These are phyloP conservation scores for Apiotrichum mycotoxinovorans DNA, from an alignment of 1,284 basidiomycete genomes.

Conservation along the genomic window DNA sequence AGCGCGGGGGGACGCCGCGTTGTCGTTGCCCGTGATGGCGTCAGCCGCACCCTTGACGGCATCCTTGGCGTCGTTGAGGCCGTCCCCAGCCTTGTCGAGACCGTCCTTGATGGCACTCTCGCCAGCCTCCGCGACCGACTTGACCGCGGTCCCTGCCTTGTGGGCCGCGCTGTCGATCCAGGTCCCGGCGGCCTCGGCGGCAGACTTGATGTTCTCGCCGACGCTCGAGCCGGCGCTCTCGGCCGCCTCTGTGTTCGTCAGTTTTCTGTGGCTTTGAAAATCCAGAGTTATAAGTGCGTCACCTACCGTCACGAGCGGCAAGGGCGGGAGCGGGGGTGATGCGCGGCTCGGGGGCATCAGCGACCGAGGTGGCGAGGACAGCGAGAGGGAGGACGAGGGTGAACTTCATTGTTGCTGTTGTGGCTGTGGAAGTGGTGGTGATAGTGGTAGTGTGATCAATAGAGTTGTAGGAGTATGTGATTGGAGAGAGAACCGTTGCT, in stretches of 20 bases:
- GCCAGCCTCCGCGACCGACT: background rate
- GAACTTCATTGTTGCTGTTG: constrained; percentile 22
- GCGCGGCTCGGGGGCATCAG: constrained; percentile 11
- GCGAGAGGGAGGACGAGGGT: constrained; percentile 17
- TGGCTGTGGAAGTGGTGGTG: background rate
- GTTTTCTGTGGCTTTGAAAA: background rate
- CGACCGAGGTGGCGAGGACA: constrained; percentile 16
- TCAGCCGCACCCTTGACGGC: background rate
- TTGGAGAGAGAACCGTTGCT: no score
- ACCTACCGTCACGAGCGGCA: constrained; percentile 15
- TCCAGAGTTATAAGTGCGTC: background rate
- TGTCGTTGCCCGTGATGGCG: background rate
- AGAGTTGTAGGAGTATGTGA: no score
- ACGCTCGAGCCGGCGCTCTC: constrained; percentile 5
- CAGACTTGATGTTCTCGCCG: no score
- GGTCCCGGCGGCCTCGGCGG: background rate
- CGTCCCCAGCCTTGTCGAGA: background rate
- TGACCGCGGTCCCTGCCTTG: background rate
- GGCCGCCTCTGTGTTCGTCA: background rate
- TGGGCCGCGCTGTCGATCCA: background rate
- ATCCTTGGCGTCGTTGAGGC: constrained; percentile 4
- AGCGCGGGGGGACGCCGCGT: background rate
- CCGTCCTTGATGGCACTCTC: background rate
- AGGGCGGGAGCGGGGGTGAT: constrained; percentile 13
- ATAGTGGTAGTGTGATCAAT: background rate